phyloP scores from a whole-genome alignment of 306 rosid species.

The Castanea sativa region DNA sequence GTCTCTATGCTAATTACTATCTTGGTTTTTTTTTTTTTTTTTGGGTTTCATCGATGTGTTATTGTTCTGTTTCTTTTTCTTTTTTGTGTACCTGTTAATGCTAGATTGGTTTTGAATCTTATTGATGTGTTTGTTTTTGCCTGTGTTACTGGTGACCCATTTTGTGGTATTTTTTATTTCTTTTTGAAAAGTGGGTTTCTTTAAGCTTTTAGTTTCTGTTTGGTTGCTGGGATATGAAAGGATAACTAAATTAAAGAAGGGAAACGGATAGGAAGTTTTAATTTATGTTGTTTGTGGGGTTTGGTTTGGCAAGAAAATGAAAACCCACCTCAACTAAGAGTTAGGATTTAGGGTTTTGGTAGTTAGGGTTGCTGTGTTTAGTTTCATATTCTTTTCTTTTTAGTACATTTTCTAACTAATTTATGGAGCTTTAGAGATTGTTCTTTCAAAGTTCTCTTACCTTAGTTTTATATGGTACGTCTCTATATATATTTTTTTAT shows the following conservation, averaged over 20 bases:
- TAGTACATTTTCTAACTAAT: neutral
- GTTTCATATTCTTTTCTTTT: neutral
- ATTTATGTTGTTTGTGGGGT: neutral
- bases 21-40: neutral
- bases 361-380: neutral
- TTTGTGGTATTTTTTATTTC: neutral
- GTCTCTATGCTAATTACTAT: neutral
- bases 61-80: neutral
- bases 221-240: constrained; percentile 6
- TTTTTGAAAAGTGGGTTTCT: constrained; percentile 14
- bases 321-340: neutral
- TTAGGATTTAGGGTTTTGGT: neutral
- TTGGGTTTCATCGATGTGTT: neutral
- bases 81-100: neutral
- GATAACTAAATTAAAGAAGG: neutral
- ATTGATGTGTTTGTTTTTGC: neutral
- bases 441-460: neutral
- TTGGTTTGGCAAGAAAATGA: neutral
- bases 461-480: neutral
- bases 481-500: no score
- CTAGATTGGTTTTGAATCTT: neutral
- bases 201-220: neutral
- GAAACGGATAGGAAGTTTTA: neutral
- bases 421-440: neutral
- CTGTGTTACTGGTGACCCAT: constrained; percentile 6